These are phyloP conservation scores for Penicillium sp. DNA, from an alignment of 2,329 filamentous ascomycete species.

Conservation along the genomic window DNA sequence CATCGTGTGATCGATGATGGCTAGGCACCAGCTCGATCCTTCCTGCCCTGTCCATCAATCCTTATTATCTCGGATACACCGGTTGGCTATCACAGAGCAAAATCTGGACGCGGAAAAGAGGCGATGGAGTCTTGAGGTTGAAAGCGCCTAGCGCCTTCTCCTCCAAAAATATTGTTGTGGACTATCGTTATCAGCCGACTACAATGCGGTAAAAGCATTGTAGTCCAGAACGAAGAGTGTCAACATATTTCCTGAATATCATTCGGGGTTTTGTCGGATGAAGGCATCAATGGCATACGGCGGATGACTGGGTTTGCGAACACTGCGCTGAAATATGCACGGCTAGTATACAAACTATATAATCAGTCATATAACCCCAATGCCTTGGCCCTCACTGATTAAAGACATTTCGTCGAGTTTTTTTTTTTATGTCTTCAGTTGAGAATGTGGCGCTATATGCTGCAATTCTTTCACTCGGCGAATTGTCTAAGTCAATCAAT, in stretches of 20 bases:
- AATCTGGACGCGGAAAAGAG: slow-evolving; percentile 56
- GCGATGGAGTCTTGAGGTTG: slow-evolving; percentile 74
- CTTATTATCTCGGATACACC: slow-evolving; percentile 28
- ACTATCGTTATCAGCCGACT: slow-evolving; percentile 31
- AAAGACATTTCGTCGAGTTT: slow-evolving; percentile 80
- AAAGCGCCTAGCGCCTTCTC: slow-evolving; percentile 64
- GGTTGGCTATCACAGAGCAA: slow-evolving; percentile 34
- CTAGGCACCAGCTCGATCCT: slow-evolving; percentile 74
- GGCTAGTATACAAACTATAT: slow-evolving; percentile 24
- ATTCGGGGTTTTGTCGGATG: slow-evolving; percentile 74
- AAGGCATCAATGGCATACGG: slow-evolving; percentile 49
- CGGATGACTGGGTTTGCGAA: slow-evolving; percentile 30
- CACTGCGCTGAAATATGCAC: slow-evolving; percentile 30
- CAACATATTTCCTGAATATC: slow-evolving; percentile 56
- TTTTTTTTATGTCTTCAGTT: slow-evolving; percentile 58
- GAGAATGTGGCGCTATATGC: slow-evolving; percentile 87
- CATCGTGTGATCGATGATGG: slow-evolving; percentile 23
- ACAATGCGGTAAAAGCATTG: slow-evolving; percentile 16
- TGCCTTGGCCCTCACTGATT: slow-evolving; percentile 64
- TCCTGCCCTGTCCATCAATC: slow-evolving; percentile 48
- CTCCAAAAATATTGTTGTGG: slow-evolving; percentile 72
- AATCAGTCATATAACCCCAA: slow-evolving; percentile 4
- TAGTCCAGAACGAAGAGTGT: slow-evolving; percentile 37
- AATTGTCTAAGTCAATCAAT: slow-evolving; percentile 56
- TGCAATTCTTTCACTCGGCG: slow-evolving; percentile 90